Evolutionary conservation across 176 grass and related monocot genomes (phyloP).

Genomic region (Zoysia japonica): DNA sequence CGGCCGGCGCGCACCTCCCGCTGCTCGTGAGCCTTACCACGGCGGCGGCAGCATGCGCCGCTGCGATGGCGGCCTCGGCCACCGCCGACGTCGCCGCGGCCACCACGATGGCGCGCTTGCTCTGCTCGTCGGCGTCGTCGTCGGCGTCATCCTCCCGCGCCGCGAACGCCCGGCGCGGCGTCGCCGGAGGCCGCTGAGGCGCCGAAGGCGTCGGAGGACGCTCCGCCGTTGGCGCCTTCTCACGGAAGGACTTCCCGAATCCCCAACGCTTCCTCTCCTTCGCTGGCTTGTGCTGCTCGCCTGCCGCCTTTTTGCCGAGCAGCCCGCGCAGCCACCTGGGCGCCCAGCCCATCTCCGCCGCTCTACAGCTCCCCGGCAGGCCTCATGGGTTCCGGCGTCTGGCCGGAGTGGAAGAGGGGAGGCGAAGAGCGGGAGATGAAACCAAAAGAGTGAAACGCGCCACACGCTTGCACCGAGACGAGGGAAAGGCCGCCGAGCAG

Average conservation of each 20-base stretch:
- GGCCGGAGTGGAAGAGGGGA: not conserved
- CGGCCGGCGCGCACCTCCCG: constrained; percentile 45
- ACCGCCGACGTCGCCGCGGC: constrained; percentile 85
- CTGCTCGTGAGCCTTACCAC: constrained; percentile 79
- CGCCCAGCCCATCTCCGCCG: constrained; percentile 61
- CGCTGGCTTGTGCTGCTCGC: constrained; percentile 22
- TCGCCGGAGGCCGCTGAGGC: not conserved
- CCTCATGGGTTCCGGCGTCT: not conserved
- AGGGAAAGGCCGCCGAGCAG: not conserved
- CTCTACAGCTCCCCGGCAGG: constrained; percentile 14
- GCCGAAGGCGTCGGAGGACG: constrained; percentile 13
- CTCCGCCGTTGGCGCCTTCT: constrained; percentile 31
- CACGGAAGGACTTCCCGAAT: constrained; percentile 75
- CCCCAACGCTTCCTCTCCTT: constrained; percentile 57
- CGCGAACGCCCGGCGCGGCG: constrained; percentile 26
- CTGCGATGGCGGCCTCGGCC: constrained; percentile 83
- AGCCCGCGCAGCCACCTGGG: constrained; percentile 70
- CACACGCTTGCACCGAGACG: constrained; percentile 16
- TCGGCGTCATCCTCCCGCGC: constrained; percentile 28
- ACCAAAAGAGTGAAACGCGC: constrained; percentile 40
- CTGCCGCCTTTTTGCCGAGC: constrained; percentile 58
- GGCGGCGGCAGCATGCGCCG: constrained; percentile 77
- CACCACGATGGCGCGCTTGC: constrained; percentile 85
- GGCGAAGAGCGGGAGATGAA: constrained; percentile 63
- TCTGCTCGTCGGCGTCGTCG: constrained; percentile 62